phyloP scores from a whole-genome alignment of 2,329 filamentous ascomycete genomes.

The Huntiella abstrusa region DNA sequence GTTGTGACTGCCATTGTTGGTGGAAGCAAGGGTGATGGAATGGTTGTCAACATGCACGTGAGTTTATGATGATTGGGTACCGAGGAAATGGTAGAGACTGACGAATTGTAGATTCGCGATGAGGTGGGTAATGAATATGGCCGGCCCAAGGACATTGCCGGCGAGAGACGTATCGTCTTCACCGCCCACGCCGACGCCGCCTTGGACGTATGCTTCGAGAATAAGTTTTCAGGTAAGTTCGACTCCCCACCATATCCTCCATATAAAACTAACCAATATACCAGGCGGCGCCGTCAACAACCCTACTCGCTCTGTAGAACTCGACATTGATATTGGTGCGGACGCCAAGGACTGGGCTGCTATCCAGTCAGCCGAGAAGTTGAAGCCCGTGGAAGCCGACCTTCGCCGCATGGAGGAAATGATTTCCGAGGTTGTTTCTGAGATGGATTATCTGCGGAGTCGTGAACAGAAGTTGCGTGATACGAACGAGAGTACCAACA shows the following conservation, averaged over 20 bases:
- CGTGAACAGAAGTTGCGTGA: conserved; percentile 92
- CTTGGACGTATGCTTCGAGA: conserved; percentile 95
- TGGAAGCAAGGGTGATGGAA: conserved; percentile 78
- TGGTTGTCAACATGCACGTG: conserved; percentile 87
- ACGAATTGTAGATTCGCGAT: conserved; percentile 59
- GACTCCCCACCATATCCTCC: not conserved
- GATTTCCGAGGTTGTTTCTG: conserved; percentile 67
- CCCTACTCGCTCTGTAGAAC: conserved; percentile 57
- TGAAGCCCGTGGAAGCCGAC: conserved; percentile 92
- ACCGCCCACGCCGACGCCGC: conserved; percentile 80
- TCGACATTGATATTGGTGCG: conserved; percentile 90
- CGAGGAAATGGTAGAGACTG: conserved; percentile 3
- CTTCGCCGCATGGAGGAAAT: conserved; percentile 83
- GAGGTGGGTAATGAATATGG: conserved; percentile 92
- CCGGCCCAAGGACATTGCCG: conserved; percentile 72
- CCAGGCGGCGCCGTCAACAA: conserved; percentile 20
- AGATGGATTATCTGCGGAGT: conserved; percentile 87
- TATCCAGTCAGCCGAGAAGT: conserved; percentile 90
- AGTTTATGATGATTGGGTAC: conserved; percentile 16
- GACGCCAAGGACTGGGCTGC: conserved; percentile 97
- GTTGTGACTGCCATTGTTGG: conserved; percentile 82
- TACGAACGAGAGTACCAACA: conserved; percentile 99
- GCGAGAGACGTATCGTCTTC: conserved; percentile 85
- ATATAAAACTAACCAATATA: not conserved
- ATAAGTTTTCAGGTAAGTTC: conserved; percentile 48